Percentiles rank a stretch among this genome's conserved stretches.
phyloP scores from a whole-genome alignment of 352 stramenopile genomes.

The Elongisporangium undulatum region DNA sequence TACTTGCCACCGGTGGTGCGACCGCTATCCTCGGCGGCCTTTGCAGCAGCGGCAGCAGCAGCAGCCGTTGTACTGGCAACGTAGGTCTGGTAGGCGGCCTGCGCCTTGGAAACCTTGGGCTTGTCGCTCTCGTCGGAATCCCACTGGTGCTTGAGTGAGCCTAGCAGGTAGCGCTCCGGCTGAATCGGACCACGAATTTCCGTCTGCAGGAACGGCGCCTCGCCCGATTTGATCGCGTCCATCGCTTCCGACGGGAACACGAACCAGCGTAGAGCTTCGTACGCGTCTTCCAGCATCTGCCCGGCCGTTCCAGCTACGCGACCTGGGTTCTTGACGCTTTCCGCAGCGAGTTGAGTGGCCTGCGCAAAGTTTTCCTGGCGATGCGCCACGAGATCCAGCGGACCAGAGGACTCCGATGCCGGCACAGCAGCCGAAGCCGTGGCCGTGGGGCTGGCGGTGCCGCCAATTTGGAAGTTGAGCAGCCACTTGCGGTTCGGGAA shows the following conservation, averaged over 20 bases:
- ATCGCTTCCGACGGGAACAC: constrained; percentile 69
- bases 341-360: constrained; percentile 22
- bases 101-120: neutral
- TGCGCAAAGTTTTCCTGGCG: constrained; percentile 34
- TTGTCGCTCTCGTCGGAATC: constrained; percentile 3
- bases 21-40: constrained; percentile 10
- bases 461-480: constrained; percentile 66
- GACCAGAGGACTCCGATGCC: neutral
- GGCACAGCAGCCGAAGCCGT: constrained; percentile 10
- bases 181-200: constrained; percentile 45
- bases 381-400: constrained; percentile 36
- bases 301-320: constrained; percentile 28
- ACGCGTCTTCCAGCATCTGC: constrained; percentile 46
- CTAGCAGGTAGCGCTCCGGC: constrained; percentile 35
- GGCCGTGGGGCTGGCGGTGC: constrained; percentile 66
- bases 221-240: constrained; percentile 85
- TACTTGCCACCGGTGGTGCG: constrained; percentile 48
- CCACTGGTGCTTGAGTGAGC: constrained; percentile 46
- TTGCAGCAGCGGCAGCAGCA: constrained; percentile 10
- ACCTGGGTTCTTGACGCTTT: constrained; percentile 11
- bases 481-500: constrained; percentile 52
- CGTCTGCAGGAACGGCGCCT: constrained; percentile 56
- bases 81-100: constrained; percentile 1
- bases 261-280: constrained; percentile 68
- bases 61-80: neutral